Evolutionary conservation across 495 filamentous ascomycete species (phyloP).

Genomic region (Xylaria acuta): DNA sequence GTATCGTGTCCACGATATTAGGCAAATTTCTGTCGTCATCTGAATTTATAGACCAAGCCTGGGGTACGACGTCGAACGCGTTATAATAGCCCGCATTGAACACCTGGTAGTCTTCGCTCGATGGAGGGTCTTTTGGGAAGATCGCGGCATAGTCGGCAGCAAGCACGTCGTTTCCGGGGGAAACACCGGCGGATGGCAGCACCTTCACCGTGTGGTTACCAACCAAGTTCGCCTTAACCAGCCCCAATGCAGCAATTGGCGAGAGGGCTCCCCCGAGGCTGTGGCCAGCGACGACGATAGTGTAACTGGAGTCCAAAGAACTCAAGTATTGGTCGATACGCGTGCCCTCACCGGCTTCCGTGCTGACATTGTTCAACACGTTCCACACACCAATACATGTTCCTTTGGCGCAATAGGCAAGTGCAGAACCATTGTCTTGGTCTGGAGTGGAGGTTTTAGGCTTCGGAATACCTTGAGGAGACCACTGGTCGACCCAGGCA

Average conservation of each 20-base stretch:
- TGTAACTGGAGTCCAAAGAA: not conserved
- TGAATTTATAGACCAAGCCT: slow-evolving; percentile 1
- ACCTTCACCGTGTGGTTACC: not conserved
- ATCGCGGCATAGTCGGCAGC: not conserved
- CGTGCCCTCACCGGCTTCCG: not conserved
- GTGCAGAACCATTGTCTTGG: not conserved
- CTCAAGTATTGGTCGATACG: slow-evolving; percentile 14
- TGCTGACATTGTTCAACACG: slow-evolving; percentile 11
- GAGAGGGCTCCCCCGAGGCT: slow-evolving; percentile 17
- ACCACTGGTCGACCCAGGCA: slow-evolving; percentile 5
- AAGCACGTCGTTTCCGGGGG: slow-evolving; percentile 6
- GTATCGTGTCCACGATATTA: slow-evolving; percentile 7
- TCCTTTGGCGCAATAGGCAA: slow-evolving; percentile 1
- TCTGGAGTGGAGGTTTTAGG: not conserved
- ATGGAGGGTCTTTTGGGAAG: not conserved
- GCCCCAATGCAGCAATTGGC: not conserved
- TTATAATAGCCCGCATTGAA: slow-evolving; percentile 15
- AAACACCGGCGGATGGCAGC: slow-evolving; percentile 15
- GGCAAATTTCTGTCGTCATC: slow-evolving; percentile 12
- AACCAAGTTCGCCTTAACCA: not conserved
- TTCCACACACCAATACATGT: slow-evolving; percentile 14
- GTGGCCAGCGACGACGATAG: slow-evolving; percentile 12
- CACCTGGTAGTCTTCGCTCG: not conserved
- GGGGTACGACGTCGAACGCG: slow-evolving; percentile 9
- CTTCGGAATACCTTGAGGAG: slow-evolving; percentile 5